A percentile compares a stretch with the other conserved stretches of the same genome.
These are phyloP conservation scores for Eucalyptus camaldulensis DNA, from an alignment of 345 rosid genomes.

Conservation along the genomic window DNA sequence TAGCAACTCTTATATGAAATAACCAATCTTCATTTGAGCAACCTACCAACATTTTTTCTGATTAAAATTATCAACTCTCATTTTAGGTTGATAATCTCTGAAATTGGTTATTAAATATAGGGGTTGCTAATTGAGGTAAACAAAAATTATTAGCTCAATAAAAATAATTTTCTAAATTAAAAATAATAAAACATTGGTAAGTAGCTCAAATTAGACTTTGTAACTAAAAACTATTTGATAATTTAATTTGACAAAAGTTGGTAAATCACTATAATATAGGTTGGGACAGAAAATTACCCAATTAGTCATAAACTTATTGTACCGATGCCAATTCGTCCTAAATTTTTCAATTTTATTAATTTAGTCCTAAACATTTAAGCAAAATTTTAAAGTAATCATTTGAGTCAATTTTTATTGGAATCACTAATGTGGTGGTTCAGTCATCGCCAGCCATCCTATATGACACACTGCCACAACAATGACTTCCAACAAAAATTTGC, in stretches of 20 bases:
- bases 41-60: neutral
- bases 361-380: neutral
- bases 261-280: neutral
- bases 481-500: rapidly evolving
- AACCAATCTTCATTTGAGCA: neutral
- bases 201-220: neutral
- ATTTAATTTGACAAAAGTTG: neutral
- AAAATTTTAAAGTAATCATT: neutral
- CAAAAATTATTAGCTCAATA: neutral
- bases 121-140: neutral
- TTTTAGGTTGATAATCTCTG: neutral
- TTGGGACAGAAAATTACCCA: neutral
- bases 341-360: neutral
- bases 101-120: neutral
- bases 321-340: neutral
- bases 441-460: rapidly evolving
- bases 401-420: rapidly evolving
- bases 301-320: neutral
- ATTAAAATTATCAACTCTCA: neutral
- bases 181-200: neutral
- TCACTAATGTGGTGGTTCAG: rapidly evolving
- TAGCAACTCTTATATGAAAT: neutral
- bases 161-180: neutral
- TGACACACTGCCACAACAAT: rapidly evolving
- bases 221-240: neutral